phyloP scores from a whole-genome alignment of 1,284 basidiomycete species.

The Fomitiporia mediterranea region DNA sequence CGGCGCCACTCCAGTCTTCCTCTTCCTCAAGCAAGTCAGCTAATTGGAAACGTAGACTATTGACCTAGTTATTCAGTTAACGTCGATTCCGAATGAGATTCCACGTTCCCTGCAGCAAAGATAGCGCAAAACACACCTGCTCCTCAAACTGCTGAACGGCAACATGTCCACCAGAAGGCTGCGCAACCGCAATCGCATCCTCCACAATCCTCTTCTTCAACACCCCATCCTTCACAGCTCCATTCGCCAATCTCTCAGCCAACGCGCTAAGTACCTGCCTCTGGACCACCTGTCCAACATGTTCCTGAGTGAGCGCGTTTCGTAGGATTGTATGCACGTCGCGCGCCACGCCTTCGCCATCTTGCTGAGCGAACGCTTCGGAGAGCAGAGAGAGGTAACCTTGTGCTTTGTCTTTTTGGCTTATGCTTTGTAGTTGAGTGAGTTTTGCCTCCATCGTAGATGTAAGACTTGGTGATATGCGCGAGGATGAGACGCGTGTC shows the following conservation, averaged over 20 bases:
- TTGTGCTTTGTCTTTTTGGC: slow-evolving; percentile 79
- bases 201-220: slow-evolving; percentile 66
- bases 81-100: too few species aligned
- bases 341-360: slow-evolving; percentile 39
- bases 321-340: slow-evolving; percentile 69
- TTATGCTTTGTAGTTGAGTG: slow-evolving; percentile 53
- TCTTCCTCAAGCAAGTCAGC: slow-evolving; percentile 85
- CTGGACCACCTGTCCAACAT: slow-evolving; percentile 76
- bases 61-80: slow-evolving; percentile 50
- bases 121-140: slow-evolving; percentile 65
- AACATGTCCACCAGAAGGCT: slow-evolving; percentile 49
- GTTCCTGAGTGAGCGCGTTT: slow-evolving; percentile 73
- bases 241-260: slow-evolving; percentile 58
- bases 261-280: slow-evolving; percentile 82
- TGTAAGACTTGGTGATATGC: not conserved
- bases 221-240: slow-evolving; percentile 49
- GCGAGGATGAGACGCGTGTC: too few species aligned
- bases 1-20: slow-evolving; percentile 92
- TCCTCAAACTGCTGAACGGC: slow-evolving; percentile 79
- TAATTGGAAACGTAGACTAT: slow-evolving; percentile 78
- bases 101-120: not conserved
- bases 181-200: slow-evolving; percentile 65
- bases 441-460: slow-evolving; percentile 61
- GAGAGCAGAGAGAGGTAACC: slow-evolving; percentile 63
- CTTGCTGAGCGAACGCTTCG: slow-evolving; percentile 48